These are phyloP conservation scores for Pneumocystis canis DNA, from an alignment of 1,139 yeast genomes.

Conservation along the genomic window DNA sequence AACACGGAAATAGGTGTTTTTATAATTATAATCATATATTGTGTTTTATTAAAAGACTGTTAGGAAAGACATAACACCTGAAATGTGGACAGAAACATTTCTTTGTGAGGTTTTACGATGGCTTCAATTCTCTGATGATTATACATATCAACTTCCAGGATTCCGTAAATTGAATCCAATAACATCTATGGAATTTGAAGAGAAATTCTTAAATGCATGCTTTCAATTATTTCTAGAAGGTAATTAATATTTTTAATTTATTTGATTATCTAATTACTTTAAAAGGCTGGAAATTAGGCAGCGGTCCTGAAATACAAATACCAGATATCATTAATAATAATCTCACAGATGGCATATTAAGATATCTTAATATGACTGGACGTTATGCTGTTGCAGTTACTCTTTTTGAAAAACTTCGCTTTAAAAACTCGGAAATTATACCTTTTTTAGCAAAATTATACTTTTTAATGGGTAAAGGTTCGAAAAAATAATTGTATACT, in stretches of 20 bases:
- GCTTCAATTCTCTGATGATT: slow-evolving; percentile 52
- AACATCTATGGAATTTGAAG: slow-evolving; percentile 27
- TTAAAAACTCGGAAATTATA: slow-evolving; percentile 37
- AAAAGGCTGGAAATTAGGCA: slow-evolving; percentile 36
- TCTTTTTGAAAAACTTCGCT: slow-evolving; percentile 33
- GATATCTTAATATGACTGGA: slow-evolving; percentile 51
- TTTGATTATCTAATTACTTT: background rate
- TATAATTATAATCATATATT: slow-evolving; percentile 18
- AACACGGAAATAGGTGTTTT: slow-evolving; percentile 33
- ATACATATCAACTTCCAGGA: slow-evolving; percentile 46
- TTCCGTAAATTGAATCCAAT: slow-evolving; percentile 51
- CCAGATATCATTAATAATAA: slow-evolving; percentile 58
- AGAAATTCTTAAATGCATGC: slow-evolving; percentile 43
- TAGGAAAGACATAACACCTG: slow-evolving; percentile 23
- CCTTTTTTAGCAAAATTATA: slow-evolving; percentile 47
- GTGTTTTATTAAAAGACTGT: background rate
- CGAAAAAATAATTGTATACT: background rate
- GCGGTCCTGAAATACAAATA: slow-evolving; percentile 46
- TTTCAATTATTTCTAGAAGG: slow-evolving; percentile 56
- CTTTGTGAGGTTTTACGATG: slow-evolving; percentile 62
- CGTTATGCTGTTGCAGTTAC: slow-evolving; percentile 44
- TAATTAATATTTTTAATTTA: slow-evolving; percentile 13
- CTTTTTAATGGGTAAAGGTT: slow-evolving; percentile 22
- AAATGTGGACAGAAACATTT: slow-evolving; percentile 66
- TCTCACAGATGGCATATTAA: slow-evolving; percentile 60